Conservation (phyloP, 176 grass and related monocot genomes). For the Secale cereale region DNA sequence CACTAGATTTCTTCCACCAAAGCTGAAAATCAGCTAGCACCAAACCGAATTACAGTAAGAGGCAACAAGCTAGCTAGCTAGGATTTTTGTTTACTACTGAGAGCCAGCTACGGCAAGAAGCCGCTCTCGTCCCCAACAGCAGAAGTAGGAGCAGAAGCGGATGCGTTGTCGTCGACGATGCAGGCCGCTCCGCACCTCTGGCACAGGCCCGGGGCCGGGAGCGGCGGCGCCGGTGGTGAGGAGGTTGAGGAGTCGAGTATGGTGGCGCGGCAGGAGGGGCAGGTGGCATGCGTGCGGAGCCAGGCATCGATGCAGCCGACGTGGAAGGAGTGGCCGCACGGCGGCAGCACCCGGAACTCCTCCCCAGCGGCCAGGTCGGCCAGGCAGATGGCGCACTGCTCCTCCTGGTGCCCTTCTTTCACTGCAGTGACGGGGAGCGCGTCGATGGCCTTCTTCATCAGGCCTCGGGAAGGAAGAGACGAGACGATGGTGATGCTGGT, state of each 20-base stretch:
- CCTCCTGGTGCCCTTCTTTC: neutral
- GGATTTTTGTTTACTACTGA: too few relatives aligned
- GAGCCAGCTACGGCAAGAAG: too few relatives aligned
- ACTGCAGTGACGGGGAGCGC: conserved; percentile 41
- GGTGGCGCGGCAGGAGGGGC: conserved; percentile 49
- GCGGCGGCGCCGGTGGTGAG: neutral
- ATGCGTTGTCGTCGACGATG: neutral
- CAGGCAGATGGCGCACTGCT: conserved; percentile 54
- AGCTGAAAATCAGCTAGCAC: too few relatives aligned
- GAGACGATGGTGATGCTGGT: neutral
- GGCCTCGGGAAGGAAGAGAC: conserved; percentile 24
- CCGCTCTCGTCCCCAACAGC: too few relatives aligned
- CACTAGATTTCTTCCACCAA: too few relatives aligned
- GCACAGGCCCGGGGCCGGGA: conserved; percentile 1
- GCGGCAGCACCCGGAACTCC: conserved; percentile 50
- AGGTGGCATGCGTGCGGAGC: conserved; percentile 39
- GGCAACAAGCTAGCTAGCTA: too few relatives aligned
- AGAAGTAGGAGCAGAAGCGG: too few relatives aligned
- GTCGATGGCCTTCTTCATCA: conserved; percentile 61
- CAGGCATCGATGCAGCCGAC: conserved; percentile 53
- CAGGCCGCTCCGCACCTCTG: conserved; percentile 41
- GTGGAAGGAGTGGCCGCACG: conserved; percentile 59
- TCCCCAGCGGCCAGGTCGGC: conserved; percentile 48
- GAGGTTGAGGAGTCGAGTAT: neutral
- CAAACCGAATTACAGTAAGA: too few relatives aligned